Conservation (phyloP, 768 basidiomycete genomes). For the Hydnomerulius pinastri region DNA sequence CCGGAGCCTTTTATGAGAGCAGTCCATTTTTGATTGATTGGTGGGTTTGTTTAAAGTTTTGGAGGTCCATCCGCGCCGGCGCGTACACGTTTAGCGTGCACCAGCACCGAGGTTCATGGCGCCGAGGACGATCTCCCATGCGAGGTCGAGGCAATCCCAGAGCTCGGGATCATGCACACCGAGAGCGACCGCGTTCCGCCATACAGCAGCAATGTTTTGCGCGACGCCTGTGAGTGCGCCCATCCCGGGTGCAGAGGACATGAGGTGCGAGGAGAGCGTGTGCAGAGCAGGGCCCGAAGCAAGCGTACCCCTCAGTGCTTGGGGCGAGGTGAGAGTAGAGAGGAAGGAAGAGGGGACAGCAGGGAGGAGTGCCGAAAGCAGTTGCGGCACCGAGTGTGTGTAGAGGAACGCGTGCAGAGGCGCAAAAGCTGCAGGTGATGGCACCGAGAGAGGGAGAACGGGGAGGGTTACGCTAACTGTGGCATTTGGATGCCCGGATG, state of each 20-base stretch:
- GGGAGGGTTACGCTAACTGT: constrained; percentile 50
- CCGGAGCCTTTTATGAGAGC: constrained; percentile 11
- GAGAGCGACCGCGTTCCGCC: constrained; percentile 72
- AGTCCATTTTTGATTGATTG: constrained; percentile 15
- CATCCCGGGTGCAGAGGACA: constrained; percentile 43
- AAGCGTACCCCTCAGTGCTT: constrained; percentile 41
- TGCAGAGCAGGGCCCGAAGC: constrained; percentile 54
- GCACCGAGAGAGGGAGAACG: constrained; percentile 62
- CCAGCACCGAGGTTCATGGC: constrained; percentile 57
- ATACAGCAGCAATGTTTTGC: constrained; percentile 60
- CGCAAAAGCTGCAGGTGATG: constrained; percentile 62
- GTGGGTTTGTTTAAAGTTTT: no score
- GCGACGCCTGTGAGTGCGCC: constrained; percentile 51
- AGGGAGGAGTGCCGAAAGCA: constrained; percentile 54
- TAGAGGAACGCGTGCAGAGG: constrained; percentile 67
- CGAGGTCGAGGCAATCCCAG: constrained; percentile 66
- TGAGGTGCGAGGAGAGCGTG: constrained; percentile 54
- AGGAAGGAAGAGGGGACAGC: constrained; percentile 29
- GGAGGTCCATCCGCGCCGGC: constrained; percentile 19
- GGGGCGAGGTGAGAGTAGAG: constrained; percentile 30
- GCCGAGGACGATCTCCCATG: constrained; percentile 67
- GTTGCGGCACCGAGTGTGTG: constrained; percentile 50
- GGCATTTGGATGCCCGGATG: constrained; percentile 34
- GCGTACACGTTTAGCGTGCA: constrained; percentile 26
- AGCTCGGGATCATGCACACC: constrained; percentile 65